Base-by-base conservation (phyloP, 2,329 filamentous ascomycete genomes). In the Ascochyta pisi region DNA sequence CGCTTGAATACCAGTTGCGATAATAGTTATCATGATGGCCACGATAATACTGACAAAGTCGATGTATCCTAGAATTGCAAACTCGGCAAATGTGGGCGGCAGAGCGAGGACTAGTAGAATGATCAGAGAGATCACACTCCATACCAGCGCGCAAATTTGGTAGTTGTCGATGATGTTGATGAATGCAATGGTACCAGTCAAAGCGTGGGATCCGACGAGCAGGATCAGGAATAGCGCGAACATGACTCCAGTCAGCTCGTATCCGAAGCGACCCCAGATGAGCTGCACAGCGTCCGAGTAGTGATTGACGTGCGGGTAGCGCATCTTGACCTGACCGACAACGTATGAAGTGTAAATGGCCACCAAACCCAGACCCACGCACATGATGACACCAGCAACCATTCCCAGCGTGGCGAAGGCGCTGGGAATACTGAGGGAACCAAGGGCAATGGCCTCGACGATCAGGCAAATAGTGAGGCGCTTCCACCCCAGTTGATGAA, bases 211-310 rank as follows among this genome's bases (percentile, higher is more conserved):
- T 43, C 85, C 87, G 70, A 89, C 87, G 60, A 89, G 82, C 74
- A 92, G 87, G 29, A 73, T 64, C 40, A 74, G 54, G 60, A 72
- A 73, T 23, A 75, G 63, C 38, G 66, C 68, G 55, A 73, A 73
- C 50, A 91, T 69, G 73, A 88, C 86, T 61, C 87, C 85, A 0
- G 86, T 87, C 42, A 84, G 78, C 50, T 76, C 73, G 34, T 72
- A 69, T 45, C 73, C 73, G 46, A 73, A 73, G 16, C 76, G 76
- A 12, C 89, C 89, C 65, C 82, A 81, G 58, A 91, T 78, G 53
- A 91, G 79, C 42, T 83, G 78, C 4, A 87, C 88, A 6, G 87
- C 89, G 63, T 91, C 89, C 26, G 87, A 86, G 73, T 91, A 89
- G 69, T 86, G 86, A 43, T 83, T 80, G 53, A 90, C 82, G 9